phyloP scores from a whole-genome alignment of 1,284 basidiomycete genomes.

The Meira nashicola region DNA sequence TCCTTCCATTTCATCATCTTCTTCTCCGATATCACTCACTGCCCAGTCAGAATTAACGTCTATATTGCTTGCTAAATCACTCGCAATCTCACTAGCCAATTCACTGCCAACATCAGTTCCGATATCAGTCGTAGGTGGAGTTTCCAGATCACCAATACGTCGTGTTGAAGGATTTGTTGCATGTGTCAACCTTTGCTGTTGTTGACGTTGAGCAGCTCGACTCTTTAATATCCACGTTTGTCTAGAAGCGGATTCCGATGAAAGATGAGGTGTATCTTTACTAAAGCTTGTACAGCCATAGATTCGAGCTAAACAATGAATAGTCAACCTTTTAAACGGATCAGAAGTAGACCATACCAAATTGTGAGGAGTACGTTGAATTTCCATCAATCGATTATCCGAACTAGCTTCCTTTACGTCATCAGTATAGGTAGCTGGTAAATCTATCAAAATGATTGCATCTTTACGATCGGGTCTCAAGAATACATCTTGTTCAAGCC shows the following conservation, averaged over 20 bases:
- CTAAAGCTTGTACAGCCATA: slow-evolving; percentile 34
- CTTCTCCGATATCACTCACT: slow-evolving; percentile 3
- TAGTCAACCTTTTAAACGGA: slow-evolving; percentile 31
- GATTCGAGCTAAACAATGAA: slow-evolving; percentile 44
- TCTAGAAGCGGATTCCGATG: background rate
- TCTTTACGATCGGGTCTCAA: slow-evolving; percentile 4
- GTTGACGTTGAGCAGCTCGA: background rate
- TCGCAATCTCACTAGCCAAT: slow-evolving; percentile 8
- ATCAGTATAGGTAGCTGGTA: background rate
- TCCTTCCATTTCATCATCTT: background rate
- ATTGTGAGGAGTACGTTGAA: slow-evolving; percentile 35
- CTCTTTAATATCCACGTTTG: slow-evolving; percentile 43
- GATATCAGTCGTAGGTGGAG: slow-evolving; percentile 33
- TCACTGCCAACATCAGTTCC: slow-evolving; percentile 13
- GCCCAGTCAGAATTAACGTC: background rate
- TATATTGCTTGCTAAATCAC: too few species aligned
- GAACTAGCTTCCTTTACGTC: background rate
- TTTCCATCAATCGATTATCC: slow-evolving; percentile 25
- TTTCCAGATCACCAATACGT: slow-evolving; percentile 16
- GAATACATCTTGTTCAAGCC: slow-evolving; percentile 26
- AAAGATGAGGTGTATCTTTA: slow-evolving; percentile 20
- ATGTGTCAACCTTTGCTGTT: background rate
- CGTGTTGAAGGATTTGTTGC: background rate
- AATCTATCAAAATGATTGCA: background rate
- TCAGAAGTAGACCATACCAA: slow-evolving; percentile 39